Base-by-base conservation (phyloP, 1,284 basidiomycete species). In the Ceratobasidium sp. region DNA sequence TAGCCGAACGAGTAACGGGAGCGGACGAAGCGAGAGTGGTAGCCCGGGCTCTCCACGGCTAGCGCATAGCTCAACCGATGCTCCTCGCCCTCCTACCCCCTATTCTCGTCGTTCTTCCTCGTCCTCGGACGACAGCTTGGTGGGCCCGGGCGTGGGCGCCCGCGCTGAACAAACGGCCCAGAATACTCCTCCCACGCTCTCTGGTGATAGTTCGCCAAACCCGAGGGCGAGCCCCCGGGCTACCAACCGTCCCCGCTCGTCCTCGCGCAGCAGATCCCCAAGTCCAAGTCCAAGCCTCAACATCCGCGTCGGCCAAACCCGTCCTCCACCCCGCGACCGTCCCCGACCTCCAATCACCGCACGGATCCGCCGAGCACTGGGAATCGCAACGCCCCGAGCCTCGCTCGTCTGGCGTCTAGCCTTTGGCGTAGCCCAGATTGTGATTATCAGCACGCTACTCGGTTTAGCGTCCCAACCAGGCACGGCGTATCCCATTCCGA, bases 291-390 rank as follows among this genome's bases (percentile, higher is more conserved):
- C 69, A 0, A 37, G 37, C 40, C 34, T 59, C 4, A 29, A 62
- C 46, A 37, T 67, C 49, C 65, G 19, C 17, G 44, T 46, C 5
- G 49, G 49, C 11, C 49, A 22, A 52, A 56, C 15, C 11, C 29
- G 32, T 11, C 37, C 37, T 43, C 46, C 15, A 29, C 51, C 65
- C 13, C 25, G 34, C 7, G 65, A 67, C 46, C 65, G 56, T 2
- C 69, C 54, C 46, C 56, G 69, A 7, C 69, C 69, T 8, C 69
- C 69, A 22, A 73, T 73, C 40, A 49, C 69, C 22, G n/a, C 69
- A 5, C 69, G 69, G 6, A 49, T 73, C 44, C 69, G 57, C 9
- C 59, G 49, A 19, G 61, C 61, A 13, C 46, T 74, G 11, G 71
- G 71, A 9, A 61, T 74, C 19, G 46, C 59, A 11, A 54, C 71